Percentiles rank a stretch among this genome's conserved stretches.
These are phyloP conservation scores for Populus ilicifolia DNA, from an alignment of 345 rosid species.

Conservation along the genomic window DNA sequence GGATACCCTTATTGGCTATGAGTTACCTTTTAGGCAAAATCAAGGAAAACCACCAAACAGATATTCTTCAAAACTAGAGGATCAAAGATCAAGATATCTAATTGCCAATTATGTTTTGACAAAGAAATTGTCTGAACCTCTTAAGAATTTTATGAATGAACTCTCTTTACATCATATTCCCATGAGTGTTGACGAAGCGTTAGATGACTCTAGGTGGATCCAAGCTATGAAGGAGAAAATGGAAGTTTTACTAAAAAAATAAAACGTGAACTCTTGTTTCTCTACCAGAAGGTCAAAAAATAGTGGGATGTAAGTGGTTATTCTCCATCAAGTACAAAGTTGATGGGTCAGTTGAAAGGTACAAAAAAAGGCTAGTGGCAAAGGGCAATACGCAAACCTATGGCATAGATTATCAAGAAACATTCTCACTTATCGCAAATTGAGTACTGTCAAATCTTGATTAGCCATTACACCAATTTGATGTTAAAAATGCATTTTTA, in stretches of 20 bases:
- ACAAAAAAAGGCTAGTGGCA: background rate
- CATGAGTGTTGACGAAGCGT: too few species aligned
- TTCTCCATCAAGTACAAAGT: background rate
- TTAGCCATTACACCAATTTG: background rate
- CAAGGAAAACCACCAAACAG: background rate
- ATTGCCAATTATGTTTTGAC: too few species aligned
- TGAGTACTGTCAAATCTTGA: background rate
- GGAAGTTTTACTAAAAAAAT: background rate
- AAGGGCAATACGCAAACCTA: background rate
- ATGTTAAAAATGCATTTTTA: too few species aligned
- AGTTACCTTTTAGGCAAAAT: background rate
- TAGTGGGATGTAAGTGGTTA: background rate
- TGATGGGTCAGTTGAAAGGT: background rate
- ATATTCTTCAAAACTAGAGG: background rate
- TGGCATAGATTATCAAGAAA: background rate
- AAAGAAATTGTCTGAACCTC: too few species aligned
- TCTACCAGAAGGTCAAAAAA: background rate
- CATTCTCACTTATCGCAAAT: background rate
- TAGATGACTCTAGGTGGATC: background rate
- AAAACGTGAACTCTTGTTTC: background rate
- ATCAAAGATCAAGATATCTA: background rate
- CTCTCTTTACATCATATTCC: too few species aligned
- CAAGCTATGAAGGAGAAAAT: slow-evolving; percentile 10
- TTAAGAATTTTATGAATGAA: too few species aligned
- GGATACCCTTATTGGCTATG: background rate